Evolutionary conservation across 768 basidiomycete genomes (phyloP), one percentile per base, ranked within the genome.

Genomic region (Lepiota venenata): DNA sequence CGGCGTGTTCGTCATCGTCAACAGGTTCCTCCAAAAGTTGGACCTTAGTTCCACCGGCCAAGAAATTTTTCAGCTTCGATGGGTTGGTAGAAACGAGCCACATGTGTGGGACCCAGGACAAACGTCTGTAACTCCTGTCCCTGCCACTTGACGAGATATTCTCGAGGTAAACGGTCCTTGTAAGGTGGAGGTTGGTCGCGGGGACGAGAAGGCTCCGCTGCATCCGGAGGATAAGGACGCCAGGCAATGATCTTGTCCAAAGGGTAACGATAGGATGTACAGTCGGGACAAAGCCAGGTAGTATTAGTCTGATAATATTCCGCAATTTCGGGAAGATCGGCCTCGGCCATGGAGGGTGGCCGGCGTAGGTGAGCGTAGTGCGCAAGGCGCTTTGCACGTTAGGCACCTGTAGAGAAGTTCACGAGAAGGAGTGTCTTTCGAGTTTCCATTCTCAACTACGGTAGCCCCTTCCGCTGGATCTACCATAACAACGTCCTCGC

Each of bases 81-180:
- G 70, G 64, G 48, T 82, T 74, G n/a, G 81, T 84, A 9, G 87
- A 81, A 27, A 84, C 73, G 1, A 97, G 74, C 93, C 93, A 98
- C 75, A 88, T 84, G 61, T 98, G 94, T 27, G 93, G 88, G 1
- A 97, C 93, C 94, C 94, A 98, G 66, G 88, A 79, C 10, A 81
- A 72, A 40, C 87, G 81, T 50, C 88, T 75, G 67, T 90, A 98
- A 59, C 93, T 91, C 42, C 87, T 73, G 38, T 77, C 83, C n/a
- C 8, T 69, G 68, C 93, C 93, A 98, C 67, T 98, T 98, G 52
- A 98, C 83, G 11, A 98, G 82, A 66, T 98, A 98, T 68, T 96
- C 92, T 41, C 95, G 74, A n/a, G 91, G 91, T 14, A 95, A 75
- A 32, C 72, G 61, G 21, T 73, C 66, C 65, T 85, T 93, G 66